phyloP scores from a whole-genome alignment of 148 eudicot species.

The Cornus suecica region DNA sequence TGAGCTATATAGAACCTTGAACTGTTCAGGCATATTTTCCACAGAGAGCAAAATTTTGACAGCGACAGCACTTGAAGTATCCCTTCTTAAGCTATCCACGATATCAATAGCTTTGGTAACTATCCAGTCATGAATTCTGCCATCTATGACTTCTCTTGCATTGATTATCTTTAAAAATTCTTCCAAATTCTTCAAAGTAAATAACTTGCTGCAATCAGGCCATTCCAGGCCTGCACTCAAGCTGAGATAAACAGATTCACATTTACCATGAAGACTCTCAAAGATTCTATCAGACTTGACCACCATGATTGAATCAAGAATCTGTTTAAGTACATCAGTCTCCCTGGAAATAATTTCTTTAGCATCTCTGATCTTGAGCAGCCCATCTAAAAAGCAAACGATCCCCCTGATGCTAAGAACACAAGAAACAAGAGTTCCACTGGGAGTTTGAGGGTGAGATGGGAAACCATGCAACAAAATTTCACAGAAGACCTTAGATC shows the following conservation, averaged over 20 bases:
- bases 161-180: conserved; percentile 43
- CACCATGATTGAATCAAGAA: conserved; percentile 66
- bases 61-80: conserved; percentile 44
- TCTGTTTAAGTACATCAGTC: conserved; percentile 46
- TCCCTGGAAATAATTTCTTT: conserved; percentile 37
- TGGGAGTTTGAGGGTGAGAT: conserved; percentile 45
- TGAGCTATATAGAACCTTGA: conserved; percentile 59
- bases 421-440: conserved; percentile 67
- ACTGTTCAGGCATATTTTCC: conserved; percentile 46
- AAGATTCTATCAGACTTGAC: conserved; percentile 74
- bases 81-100: conserved; percentile 57
- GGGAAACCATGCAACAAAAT: conserved; percentile 88
- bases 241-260: conserved; percentile 53
- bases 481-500: conserved; percentile 59
- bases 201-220: conserved; percentile 63
- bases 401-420: conserved; percentile 64
- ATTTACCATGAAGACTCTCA: conserved; percentile 52
- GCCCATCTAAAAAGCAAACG: conserved; percentile 46
- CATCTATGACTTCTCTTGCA: conserved; percentile 30
- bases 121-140: conserved; percentile 51
- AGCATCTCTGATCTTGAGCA: conserved; percentile 43
- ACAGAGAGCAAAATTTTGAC: conserved; percentile 65
- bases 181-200: conserved; percentile 71
- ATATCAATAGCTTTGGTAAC: conserved; percentile 63
- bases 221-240: conserved; percentile 51